phyloP scores from a whole-genome alignment of 2,329 filamentous ascomycete genomes.

The Aspergillus sp. region DNA sequence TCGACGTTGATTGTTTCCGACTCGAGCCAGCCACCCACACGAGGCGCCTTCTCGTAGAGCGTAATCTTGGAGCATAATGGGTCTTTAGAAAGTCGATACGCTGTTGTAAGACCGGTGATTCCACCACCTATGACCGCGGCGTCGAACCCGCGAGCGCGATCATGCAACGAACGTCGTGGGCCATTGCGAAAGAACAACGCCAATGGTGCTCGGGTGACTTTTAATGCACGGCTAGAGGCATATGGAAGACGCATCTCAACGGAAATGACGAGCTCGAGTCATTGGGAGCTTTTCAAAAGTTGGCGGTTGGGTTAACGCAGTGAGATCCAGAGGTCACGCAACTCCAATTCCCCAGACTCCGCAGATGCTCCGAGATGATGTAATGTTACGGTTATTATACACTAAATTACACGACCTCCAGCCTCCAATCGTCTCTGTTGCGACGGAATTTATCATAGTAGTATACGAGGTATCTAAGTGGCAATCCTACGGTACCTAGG shows the following conservation, averaged over 20 bases:
- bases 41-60: constrained; percentile 70
- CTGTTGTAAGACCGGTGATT: constrained; percentile 76
- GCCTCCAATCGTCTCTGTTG: too few species aligned
- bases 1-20: constrained; percentile 61
- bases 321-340: background rate
- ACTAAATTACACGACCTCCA: background rate
- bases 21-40: constrained; percentile 81
- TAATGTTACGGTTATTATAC: background rate
- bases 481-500: background rate
- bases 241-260: constrained; percentile 30
- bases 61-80: constrained; percentile 72
- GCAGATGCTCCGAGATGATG: background rate
- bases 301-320: background rate
- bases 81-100: constrained; percentile 71
- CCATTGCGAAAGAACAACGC: constrained; percentile 15
- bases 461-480: background rate
- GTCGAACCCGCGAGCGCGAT: constrained; percentile 30
- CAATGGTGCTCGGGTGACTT: constrained; percentile 20
- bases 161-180: constrained; percentile 22
- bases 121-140: constrained; percentile 77
- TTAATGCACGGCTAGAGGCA: constrained; percentile 22
- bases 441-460: background rate
- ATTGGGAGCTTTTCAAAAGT: constrained; percentile 1
- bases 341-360: background rate
- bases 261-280: constrained; percentile 1